phyloP scores from a whole-genome alignment of 2,329 filamentous ascomycete species.

The Verticillium alfalfae region DNA sequence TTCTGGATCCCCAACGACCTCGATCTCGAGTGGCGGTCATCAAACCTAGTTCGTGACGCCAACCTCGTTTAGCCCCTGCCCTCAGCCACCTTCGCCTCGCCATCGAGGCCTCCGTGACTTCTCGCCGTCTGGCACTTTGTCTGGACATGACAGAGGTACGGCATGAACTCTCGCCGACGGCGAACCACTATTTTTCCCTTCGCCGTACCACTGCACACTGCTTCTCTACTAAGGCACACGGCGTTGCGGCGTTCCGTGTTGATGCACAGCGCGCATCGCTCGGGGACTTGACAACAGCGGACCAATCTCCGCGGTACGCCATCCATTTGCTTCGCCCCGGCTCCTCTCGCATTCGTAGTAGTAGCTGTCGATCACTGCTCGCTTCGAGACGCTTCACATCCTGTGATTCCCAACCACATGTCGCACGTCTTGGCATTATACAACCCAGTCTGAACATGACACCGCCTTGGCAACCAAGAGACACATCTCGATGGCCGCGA shows the following conservation, averaged over 20 bases:
- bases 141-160: neutral
- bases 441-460: neutral
- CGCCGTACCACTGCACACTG: neutral
- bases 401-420: neutral
- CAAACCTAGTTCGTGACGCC: neutral
- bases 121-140: conserved; percentile 14
- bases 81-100: neutral
- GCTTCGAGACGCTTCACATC: neutral
- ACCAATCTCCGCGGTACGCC: neutral
- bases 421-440: neutral
- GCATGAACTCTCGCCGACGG: neutral
- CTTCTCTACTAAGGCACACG: neutral
- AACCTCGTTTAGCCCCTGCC: neutral
- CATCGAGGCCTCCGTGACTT: neutral
- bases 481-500: neutral
- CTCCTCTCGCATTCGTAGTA: neutral
- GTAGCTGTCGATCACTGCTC: neutral
- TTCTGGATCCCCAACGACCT: neutral
- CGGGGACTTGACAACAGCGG: neutral
- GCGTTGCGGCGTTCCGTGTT: neutral
- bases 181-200: neutral
- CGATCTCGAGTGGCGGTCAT: neutral
- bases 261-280: neutral
- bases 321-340: neutral
- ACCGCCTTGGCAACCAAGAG: neutral